Evolutionary conservation across 177 flowering plant genomes (phyloP).

Genomic region (Telopea speciosissima): DNA sequence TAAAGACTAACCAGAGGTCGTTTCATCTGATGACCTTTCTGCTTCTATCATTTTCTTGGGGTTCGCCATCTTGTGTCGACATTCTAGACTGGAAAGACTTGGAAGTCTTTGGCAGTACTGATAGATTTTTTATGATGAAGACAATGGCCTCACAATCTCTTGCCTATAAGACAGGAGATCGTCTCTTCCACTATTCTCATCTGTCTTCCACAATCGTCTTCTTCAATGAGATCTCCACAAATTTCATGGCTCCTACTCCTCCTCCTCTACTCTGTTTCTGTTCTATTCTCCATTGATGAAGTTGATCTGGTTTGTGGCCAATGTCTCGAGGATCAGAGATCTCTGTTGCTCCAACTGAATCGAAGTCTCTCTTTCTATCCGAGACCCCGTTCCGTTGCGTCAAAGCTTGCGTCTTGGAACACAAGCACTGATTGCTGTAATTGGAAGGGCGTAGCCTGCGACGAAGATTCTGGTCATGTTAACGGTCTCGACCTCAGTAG

Average conservation of each 20-base stretch:
- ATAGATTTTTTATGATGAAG: too few relatives aligned
- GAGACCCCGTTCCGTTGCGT: not conserved
- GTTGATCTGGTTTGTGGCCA: conserved; percentile 21
- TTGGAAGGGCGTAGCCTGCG: conserved; percentile 44
- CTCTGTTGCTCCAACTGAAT: conserved; percentile 32
- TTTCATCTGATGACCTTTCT: too few relatives aligned
- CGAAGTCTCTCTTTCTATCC: conserved; percentile 10
- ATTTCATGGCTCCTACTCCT: conserved; percentile 25
- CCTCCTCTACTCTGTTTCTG: conserved; percentile 10
- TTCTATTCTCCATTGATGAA: not conserved
- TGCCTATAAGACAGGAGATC: too few relatives aligned
- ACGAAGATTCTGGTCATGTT: conserved; percentile 25
- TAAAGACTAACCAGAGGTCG: too few relatives aligned
- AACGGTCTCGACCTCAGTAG: conserved; percentile 34
- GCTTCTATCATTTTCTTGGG: too few relatives aligned
- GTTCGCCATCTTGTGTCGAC: too few relatives aligned
- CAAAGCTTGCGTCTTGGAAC: conserved; percentile 27
- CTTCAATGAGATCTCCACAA: conserved; percentile 12
- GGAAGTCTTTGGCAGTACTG: too few relatives aligned
- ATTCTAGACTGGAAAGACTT: too few relatives aligned
- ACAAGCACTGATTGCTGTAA: conserved; percentile 30
- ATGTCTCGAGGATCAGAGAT: conserved; percentile 34
- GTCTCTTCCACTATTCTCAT: too few relatives aligned
- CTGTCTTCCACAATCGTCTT: too few relatives aligned
- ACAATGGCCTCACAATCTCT: too few relatives aligned